phyloP scores from a whole-genome alignment of 163 green algal species.

The Scenedesmus sp. region DNA sequence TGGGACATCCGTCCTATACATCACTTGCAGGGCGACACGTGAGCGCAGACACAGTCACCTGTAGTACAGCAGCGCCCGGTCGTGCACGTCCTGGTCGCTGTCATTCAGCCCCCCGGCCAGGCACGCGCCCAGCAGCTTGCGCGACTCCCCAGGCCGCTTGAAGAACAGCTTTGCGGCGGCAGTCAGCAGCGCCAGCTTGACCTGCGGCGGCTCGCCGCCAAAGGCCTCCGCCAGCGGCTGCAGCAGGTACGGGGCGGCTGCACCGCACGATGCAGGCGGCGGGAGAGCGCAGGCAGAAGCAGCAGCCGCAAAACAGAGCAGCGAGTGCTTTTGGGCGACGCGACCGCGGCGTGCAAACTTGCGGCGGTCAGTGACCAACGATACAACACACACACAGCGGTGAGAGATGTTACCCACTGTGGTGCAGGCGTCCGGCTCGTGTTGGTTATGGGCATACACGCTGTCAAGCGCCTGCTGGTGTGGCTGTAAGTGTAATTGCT shows the following conservation, averaged over 20 bases:
- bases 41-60: too few species aligned
- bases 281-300: neutral
- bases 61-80: conserved; percentile 93
- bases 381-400: neutral
- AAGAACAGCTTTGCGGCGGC: conserved; percentile 93
- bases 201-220: conserved; percentile 63
- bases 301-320: neutral
- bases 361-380: neutral
- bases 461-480: too few species aligned
- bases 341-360: too few species aligned
- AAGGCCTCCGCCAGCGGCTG: conserved; percentile 83
- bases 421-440: too few species aligned
- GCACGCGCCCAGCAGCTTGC: conserved; percentile 78
- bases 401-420: too few species aligned
- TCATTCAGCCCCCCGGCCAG: conserved; percentile 81
- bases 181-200: conserved; percentile 81
- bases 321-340: too few species aligned
- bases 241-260: conserved; percentile 93
- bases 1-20: too few species aligned
- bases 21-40: too few species aligned
- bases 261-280: neutral
- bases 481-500: too few species aligned
- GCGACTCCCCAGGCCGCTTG: conserved; percentile 87
- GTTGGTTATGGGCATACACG: too few species aligned
- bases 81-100: conserved; percentile 87